Evolutionary conservation across 768 basidiomycete species (phyloP).

Genomic region (Trametes gibbosa): DNA sequence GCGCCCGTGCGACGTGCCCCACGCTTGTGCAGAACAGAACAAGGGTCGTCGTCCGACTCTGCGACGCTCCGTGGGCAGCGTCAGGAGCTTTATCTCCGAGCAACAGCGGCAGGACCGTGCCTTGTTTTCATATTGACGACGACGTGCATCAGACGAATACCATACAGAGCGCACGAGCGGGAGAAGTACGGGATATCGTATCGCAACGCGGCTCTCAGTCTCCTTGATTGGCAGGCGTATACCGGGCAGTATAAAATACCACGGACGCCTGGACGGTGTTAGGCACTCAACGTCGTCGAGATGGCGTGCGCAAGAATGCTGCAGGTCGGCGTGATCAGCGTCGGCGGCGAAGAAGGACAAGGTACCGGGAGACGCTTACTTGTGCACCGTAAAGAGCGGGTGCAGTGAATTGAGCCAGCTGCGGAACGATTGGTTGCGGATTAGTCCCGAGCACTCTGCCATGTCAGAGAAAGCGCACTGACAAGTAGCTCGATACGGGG

Average conservation of each 20-base stretch:
- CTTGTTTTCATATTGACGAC: slow-evolving; percentile 4
- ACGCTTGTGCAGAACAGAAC: not conserved
- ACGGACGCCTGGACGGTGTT: not conserved
- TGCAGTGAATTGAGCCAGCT: slow-evolving; percentile 65
- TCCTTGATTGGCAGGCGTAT: not conserved
- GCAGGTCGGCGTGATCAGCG: slow-evolving; percentile 9
- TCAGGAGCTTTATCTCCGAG: slow-evolving; percentile 7
- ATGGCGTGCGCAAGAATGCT: slow-evolving; percentile 54
- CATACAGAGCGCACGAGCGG: not conserved
- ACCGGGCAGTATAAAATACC: not conserved
- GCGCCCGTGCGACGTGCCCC: too few species aligned
- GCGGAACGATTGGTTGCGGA: not conserved
- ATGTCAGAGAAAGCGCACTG: slow-evolving; percentile 27
- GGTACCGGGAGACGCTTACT: slow-evolving; percentile 38
- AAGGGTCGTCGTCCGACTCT: not conserved
- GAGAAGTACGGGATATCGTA: not conserved
- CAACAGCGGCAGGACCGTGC: not conserved
- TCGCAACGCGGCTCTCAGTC: not conserved
- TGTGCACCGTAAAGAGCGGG: slow-evolving; percentile 60
- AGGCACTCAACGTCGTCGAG: slow-evolving; percentile 42
- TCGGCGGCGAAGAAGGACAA: not conserved
- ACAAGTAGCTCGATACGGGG: slow-evolving; percentile 67
- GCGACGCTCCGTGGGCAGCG: not conserved
- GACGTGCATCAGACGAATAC: slow-evolving; percentile 4
- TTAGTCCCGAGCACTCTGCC: not conserved